Evolutionary conservation across 148 eudicot genomes (phyloP), one percentile per base, ranked within the genome.

Genomic region (Selenicereus undatus): DNA sequence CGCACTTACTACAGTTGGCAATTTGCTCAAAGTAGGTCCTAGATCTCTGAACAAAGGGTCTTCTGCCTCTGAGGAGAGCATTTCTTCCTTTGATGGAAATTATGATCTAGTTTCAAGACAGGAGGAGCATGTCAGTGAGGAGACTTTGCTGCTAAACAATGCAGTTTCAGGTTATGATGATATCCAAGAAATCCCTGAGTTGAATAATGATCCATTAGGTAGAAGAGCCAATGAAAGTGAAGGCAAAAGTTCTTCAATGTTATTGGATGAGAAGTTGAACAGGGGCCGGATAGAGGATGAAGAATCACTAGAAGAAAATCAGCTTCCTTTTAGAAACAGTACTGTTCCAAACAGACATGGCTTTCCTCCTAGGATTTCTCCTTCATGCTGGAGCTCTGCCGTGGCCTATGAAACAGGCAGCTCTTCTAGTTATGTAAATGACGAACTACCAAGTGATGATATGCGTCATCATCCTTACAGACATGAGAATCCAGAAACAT

Each of bases 1-100:
- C 29, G 54, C 58, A 0, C 65, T 42, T 26, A 66, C 79, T 29
- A 73, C 65, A 81, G 80, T 60, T 77, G 81, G 76, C 58, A 73
- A 71, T 35, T 78, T 36, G 8, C 58, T 51, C 27, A 65, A 21
- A 81, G 81, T 77, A 35, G 29, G 79, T 62, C 32, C 84, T 20
- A 86, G 82, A 80, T 87, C 85, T 73, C 85, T 85, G 36, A 76
- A 82, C 74, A 76, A 84, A 77, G 83, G 72, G 27, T 88, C 87
- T 62, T 84, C 85, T 50, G 91, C 81, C 68, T 84, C 88, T 79
- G 93, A 92, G 35, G 91, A 89, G 27, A 92, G 93, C 80, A 89
- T 86, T 75, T 95, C 97, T 84, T 95, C 97, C 32, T 89, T 68
- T 79, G 95, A 93, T 66, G 97, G 86, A 86, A 85, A 74, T 78